Evolutionary conservation across 192 early-diverging fungal species (phyloP), one percentile per base, ranked within the genome.

Genomic region (Chytriomyces hyalinus): DNA sequence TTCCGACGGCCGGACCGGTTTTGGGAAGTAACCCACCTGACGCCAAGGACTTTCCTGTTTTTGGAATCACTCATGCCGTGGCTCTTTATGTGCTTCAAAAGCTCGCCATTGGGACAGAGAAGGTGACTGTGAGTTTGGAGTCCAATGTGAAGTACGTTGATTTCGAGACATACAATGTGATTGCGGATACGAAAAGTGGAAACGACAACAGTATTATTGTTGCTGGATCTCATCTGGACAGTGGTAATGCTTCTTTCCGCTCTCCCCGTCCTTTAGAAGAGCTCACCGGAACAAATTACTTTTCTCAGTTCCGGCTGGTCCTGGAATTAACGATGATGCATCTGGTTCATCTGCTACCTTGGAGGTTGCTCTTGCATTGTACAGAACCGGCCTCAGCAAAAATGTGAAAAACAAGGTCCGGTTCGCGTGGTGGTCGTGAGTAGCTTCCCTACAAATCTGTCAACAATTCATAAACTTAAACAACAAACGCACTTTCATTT

Each of bases 291-390:
- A 36, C 36, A 36, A 36, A n/a, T 13, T n/a, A 53, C 4, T 70
- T n/a, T 13, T 11, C 44, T 78, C 75, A 43, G 84, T 86, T 13
- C 79, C 82, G 22, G 80, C 67, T 1, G 85, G 85, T 36, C 81
- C 85, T 15, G 85, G 85, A 47, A 78, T 87, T 36, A 87, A 87
- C 64, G 86, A 87, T 69, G 84, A 87, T 57, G 83, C 80, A 11
- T 87, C 86, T 15, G 86, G 86, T 11, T 61, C 80, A 61, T 51
- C 76, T 28, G 80, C 81, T 28, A 84, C 84, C 13, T 65, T 87
- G 9, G 81, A 85, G 73, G 46, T 84, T 13, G 83, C 83, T 20
- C 68, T 73, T 8, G 11, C 67, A 17, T 64, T 84, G 49, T 57
- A 81, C 73, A n/a, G 60, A 6, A 66, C 65, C 5, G 80, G 76